Evolutionary conservation across 768 basidiomycete genomes (phyloP).

Genomic region (Phaffia australis): DNA sequence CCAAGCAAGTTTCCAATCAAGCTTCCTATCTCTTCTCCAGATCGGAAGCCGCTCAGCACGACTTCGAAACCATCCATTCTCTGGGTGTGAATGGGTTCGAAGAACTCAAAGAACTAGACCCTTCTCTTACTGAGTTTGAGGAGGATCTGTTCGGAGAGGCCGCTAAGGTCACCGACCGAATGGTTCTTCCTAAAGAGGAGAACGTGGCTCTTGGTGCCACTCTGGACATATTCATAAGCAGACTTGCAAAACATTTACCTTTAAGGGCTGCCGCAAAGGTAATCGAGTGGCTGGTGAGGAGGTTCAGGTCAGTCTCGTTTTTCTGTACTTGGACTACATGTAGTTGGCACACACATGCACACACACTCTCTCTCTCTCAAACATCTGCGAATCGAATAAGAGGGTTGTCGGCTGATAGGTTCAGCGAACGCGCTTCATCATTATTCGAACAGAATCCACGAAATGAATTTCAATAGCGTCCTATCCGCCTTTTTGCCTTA

Average conservation of each 20-base stretch:
- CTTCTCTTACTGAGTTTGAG: constrained; percentile 53
- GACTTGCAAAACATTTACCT: constrained; percentile 70
- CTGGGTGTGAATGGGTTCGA: constrained; percentile 67
- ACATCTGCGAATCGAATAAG: no score
- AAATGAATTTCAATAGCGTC: constrained; percentile 74
- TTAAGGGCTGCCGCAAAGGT: constrained; percentile 70
- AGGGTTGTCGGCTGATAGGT: no score
- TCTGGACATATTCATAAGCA: constrained; percentile 53
- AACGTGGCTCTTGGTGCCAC: constrained; percentile 53
- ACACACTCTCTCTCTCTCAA: no score
- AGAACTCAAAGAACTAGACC: constrained; percentile 56
- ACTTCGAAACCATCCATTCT: constrained; percentile 74
- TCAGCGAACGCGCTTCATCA: background rate
- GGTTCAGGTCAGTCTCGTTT: constrained; percentile 58
- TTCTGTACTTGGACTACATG: background rate
- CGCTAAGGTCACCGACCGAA: constrained; percentile 64
- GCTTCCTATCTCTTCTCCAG: constrained; percentile 79
- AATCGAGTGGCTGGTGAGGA: constrained; percentile 85
- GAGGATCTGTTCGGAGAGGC: constrained; percentile 67
- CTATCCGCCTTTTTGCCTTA: constrained; percentile 82
- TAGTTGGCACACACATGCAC: no score
- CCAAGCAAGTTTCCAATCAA: constrained; percentile 46
- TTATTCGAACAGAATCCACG: constrained; percentile 56
- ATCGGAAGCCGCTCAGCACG: constrained; percentile 69
- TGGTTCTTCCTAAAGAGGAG: constrained; percentile 55